Evolutionary conservation across 371 early-diverging fungal genomes (phyloP).

Genomic region (Mucor velutinosus): DNA sequence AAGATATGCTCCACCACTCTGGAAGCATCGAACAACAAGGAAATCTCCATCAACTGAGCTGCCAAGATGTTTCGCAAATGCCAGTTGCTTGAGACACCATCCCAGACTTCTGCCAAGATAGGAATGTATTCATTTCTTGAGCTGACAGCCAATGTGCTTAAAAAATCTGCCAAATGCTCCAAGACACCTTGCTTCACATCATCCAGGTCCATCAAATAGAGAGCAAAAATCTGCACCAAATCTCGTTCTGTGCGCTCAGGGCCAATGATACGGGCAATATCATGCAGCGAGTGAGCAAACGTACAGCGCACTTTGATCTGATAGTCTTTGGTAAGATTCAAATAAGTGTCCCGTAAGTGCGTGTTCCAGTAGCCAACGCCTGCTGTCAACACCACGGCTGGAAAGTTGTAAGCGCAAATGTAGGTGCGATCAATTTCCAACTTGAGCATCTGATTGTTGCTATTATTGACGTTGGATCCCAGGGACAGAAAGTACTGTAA

Average conservation of each 20-base stretch:
- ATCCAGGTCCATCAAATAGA: constrained; percentile 61
- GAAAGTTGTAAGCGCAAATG: constrained; percentile 66
- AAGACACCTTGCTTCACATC: constrained; percentile 65
- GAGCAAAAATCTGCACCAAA: constrained; percentile 60
- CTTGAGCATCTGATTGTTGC: constrained; percentile 37
- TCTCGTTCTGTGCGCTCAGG: constrained; percentile 63
- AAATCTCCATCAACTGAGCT: constrained; percentile 53
- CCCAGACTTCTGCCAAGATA: constrained; percentile 58
- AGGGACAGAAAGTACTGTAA: constrained; percentile 49
- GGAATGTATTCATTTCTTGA: constrained; percentile 58
- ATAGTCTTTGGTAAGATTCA: constrained; percentile 54
- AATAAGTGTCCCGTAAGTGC: constrained; percentile 55
- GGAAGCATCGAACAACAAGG: constrained; percentile 53
- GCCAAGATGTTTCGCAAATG: constrained; percentile 58
- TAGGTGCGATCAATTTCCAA: constrained; percentile 59
- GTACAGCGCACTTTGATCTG: constrained; percentile 64
- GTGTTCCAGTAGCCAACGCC: constrained; percentile 58
- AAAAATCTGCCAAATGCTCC: constrained; percentile 61
- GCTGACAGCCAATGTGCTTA: constrained; percentile 53
- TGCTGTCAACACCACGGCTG: constrained; percentile 63
- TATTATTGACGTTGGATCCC: constrained; percentile 33
- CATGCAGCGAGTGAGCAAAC: constrained; percentile 64
- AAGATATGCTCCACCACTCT: constrained; percentile 55
- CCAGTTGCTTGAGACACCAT: constrained; percentile 62
- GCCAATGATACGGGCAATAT: constrained; percentile 60